A percentile compares a stretch with the other conserved stretches of the same genome.
Conservation (phyloP, 2,329 filamentous ascomycete species). For the Grosmannia penicillata region DNA sequence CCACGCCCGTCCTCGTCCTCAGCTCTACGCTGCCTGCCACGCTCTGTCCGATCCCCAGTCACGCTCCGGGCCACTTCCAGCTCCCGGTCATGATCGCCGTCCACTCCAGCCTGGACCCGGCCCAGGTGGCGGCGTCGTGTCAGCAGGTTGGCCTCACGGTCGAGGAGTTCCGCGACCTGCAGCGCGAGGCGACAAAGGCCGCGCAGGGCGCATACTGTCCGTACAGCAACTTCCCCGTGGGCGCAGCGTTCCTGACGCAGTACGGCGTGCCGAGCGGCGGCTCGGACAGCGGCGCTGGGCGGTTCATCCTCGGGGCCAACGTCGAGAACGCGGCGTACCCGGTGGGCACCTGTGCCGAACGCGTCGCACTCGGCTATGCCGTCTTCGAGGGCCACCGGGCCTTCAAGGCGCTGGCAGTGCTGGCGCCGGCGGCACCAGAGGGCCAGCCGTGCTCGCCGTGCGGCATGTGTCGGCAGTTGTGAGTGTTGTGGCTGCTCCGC, state of each 20-base stretch:
- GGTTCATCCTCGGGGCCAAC: constrained; percentile 59
- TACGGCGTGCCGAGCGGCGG: constrained; percentile 8
- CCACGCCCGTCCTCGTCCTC: too few relatives aligned
- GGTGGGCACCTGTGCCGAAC: constrained; percentile 89
- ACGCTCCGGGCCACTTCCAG: background rate
- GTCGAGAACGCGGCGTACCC: constrained; percentile 90
- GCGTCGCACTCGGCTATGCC: constrained; percentile 74
- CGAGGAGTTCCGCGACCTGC: constrained; percentile 50
- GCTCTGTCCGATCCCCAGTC: background rate
- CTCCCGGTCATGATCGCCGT: constrained; percentile 9
- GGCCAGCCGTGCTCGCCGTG: constrained; percentile 54
- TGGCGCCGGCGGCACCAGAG: constrained; percentile 54
- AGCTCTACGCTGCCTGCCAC: too few relatives aligned
- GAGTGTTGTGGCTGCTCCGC: too few relatives aligned
- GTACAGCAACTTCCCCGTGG: constrained; percentile 86
- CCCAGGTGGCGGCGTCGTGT: constrained; percentile 18
- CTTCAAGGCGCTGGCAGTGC: constrained; percentile 72
- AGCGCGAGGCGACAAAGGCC: constrained; percentile 48
- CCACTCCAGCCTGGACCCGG: constrained; percentile 12
- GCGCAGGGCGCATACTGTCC: constrained; percentile 79
- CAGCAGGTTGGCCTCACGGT: constrained; percentile 34
- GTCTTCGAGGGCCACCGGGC: constrained; percentile 41
- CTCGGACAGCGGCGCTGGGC: constrained; percentile 9
- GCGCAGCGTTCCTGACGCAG: constrained; percentile 56
- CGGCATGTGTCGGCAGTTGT: constrained; percentile 94